phyloP scores from a whole-genome alignment of 176 grass and related monocot species.

The Pontederia paniculata region DNA sequence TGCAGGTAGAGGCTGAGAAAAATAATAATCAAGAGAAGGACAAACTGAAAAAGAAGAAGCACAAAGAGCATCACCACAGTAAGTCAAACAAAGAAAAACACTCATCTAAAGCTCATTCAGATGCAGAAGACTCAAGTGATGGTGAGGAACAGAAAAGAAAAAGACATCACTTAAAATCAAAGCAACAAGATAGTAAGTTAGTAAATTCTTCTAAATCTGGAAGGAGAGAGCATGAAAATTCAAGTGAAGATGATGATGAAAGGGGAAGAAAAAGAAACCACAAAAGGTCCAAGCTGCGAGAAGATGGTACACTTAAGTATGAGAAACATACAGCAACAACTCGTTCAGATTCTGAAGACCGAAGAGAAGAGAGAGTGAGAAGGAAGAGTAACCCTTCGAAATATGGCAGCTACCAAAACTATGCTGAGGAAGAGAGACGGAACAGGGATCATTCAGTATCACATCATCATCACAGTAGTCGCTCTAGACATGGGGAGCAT shows the following conservation, averaged over 20 bases:
- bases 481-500: neutral
- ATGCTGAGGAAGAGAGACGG: conserved; percentile 32
- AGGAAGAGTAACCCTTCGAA: neutral
- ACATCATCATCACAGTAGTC: neutral
- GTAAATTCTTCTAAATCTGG: too few species aligned
- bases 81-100: conserved; percentile 48
- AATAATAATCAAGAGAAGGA: conserved; percentile 44
- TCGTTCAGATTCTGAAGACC: conserved; percentile 3
- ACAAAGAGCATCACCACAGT: conserved; percentile 27
- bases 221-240: neutral
- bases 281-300: neutral
- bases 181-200: too few species aligned
- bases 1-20: conserved; percentile 73
- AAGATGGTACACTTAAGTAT: neutral
- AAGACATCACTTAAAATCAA: conserved; percentile 10
- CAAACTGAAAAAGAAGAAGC: conserved; percentile 22
- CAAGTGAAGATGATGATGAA: neutral
- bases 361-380: neutral
- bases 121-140: conserved; percentile 1
- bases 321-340: neutral
- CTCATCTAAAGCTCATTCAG: conserved; percentile 18
- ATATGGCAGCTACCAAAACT: neutral
- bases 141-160: conserved; percentile 21
- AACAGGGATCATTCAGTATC: conserved; percentile 26
- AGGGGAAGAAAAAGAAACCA: conserved; percentile 5